Base-by-base conservation (phyloP, 768 basidiomycete genomes). In the Boletus sp. region DNA sequence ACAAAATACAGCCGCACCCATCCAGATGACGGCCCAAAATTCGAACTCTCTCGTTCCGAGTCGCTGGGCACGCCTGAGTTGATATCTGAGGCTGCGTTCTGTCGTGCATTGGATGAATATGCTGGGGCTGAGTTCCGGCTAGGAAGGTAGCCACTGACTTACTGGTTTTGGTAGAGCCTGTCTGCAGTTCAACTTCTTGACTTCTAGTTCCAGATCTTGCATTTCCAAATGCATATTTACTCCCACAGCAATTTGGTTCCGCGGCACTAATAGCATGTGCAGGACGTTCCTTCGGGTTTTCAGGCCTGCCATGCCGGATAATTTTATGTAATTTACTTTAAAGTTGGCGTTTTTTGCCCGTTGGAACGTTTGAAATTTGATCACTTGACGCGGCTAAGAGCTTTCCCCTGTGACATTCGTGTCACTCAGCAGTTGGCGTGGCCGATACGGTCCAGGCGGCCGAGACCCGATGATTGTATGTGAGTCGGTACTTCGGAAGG, bases 111-210 rank as follows among this genome's bases (percentile, higher is more conserved):
- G 57, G 89, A 92, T 67, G 82, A 87, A 67, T 93, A 83, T 71
- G 78, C 86, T 10, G 70, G 73, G 9, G 89, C 89, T 7, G 86
- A 92, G 73, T 88, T 91, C 79, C 83, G 90, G 33, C 80, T 90
- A 47, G 91, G 91, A 40, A 90, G 83, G 74, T 90, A 79, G 69
- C 47, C 50, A 30, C n/a, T 10, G 39, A 37, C 33, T 47, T 32
- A 33, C 37, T 51, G 30, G 32, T 45, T 48, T 49, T 28, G 12
- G 42, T 68, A 47, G 55, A 49, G 32, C 36, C n/a, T 52, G 52
- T 55, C 11, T 28, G 10, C 47, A 48, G 18, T 46, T 14, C 45
- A 17, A 30, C 45, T 46, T 46, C 28, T 14, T 24, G 28, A 45
- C 45, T 30, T 33, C 15, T 39, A 15, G 7, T 39, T 15, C 17